Base-by-base conservation (phyloP, 2,329 filamentous ascomycete species). In the Dothideomycetes sp. region DNA sequence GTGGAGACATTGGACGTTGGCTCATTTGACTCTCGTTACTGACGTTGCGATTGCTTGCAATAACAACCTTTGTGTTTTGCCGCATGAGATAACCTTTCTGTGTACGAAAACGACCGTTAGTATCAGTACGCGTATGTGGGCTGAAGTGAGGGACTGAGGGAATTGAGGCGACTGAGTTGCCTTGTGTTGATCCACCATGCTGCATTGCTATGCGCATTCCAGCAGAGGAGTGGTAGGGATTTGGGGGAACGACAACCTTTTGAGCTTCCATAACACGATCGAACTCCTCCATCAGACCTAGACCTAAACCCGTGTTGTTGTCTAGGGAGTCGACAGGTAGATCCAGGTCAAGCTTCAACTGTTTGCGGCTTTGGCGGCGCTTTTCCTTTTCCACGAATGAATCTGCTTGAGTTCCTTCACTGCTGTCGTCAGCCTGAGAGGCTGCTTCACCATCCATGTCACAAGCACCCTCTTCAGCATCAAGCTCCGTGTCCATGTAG, bases 51-150 rank as follows among this genome's bases (percentile, higher is more conserved):
- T 72, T 79, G 57, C 81, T 94, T n/a, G 91, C 91, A 36, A 94
- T 79, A 37, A 98, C 86, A 39, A 98, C 75, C 62, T 96, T 96
- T 3, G 89, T 96, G 63, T 96, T 98, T 54, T 98, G 89, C 54
- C 91, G 80, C 89, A 96, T 98, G 34, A 96, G 72, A 57, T 98
- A 98, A 41, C 91, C 91, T 68, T 93, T 88, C 88, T 95, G 83
- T 77, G 71, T 72, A 50, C 62, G 69, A 52, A 65, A 54, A 55
- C 49, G 49, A 19, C 43, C 39, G 61, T 71, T 54, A 77, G 71
- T 62, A 46, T 44, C 47, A 46, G 46, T 41, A 19, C 40, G 11
- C 17, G 14, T 17, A 38, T 46, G 14, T 45, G 50, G 40, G 51
- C 47, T 17, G 55, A 54, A 35, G 19, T 38, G 40, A 30, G 36